Conservation (phyloP, 148 eudicot genomes). For the Persicaria tinctoria region DNA sequence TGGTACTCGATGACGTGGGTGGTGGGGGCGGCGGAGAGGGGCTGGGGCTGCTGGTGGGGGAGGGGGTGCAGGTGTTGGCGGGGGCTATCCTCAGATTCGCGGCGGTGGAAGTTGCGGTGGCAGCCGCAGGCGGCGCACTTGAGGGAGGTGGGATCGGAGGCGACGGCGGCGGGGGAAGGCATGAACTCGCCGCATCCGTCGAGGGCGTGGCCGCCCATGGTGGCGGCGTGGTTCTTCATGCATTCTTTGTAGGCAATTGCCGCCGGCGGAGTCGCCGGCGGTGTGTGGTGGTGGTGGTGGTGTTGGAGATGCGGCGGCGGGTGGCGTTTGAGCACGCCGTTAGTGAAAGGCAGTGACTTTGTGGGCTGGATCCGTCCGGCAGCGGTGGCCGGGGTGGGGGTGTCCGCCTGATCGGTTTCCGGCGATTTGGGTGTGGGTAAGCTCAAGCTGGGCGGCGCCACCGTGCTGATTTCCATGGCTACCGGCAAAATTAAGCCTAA, state of each 20-base stretch:
- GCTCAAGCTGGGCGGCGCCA: neutral
- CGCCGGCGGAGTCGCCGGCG: slow-evolving; percentile 16
- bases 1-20: slow-evolving; percentile 48
- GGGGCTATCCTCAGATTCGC: slow-evolving; percentile 32
- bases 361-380: slow-evolving; percentile 31
- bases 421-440: slow-evolving; percentile 8
- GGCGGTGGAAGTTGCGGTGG: slow-evolving; percentile 85
- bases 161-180: slow-evolving; percentile 38
- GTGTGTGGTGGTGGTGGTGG: neutral
- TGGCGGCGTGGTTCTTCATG: slow-evolving; percentile 71
- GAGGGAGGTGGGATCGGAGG: slow-evolving; percentile 49
- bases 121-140: slow-evolving; percentile 80
- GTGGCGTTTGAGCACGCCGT: slow-evolving; percentile 63
- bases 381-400: slow-evolving; percentile 25
- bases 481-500: neutral
- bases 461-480: slow-evolving; percentile 26
- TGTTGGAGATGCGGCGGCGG: slow-evolving; percentile 17
- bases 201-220: slow-evolving; percentile 57
- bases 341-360: slow-evolving; percentile 33
- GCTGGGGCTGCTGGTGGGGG: slow-evolving; percentile 31
- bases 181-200: slow-evolving; percentile 87
- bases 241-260: slow-evolving; percentile 48
- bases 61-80: slow-evolving; percentile 16
- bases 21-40: slow-evolving; percentile 8
- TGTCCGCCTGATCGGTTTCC: slow-evolving; percentile 4